These are phyloP conservation scores for Cystofilobasidium macerans DNA, from an alignment of 768 basidiomycete species.

Conservation along the genomic window DNA sequence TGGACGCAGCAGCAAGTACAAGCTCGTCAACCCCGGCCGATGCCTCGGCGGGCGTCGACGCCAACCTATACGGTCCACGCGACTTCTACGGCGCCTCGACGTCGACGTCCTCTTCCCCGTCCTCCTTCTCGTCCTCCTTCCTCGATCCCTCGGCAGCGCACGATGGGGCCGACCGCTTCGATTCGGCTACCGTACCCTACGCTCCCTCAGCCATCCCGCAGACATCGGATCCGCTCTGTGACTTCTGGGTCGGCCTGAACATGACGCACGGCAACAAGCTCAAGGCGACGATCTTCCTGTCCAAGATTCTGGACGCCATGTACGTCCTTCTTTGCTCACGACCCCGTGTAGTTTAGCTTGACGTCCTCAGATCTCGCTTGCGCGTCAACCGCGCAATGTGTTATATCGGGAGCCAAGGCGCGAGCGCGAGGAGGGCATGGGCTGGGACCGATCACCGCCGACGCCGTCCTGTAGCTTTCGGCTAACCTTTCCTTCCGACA, in stretches of 20 bases:
- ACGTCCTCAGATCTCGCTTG: too few relatives aligned
- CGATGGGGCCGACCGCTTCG: background rate
- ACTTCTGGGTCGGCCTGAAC: conserved; percentile 53
- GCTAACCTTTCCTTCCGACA: conserved; percentile 55
- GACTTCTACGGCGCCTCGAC: conserved; percentile 1
- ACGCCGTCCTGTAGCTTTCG: too few relatives aligned
- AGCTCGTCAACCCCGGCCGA: too few relatives aligned
- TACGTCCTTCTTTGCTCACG: background rate
- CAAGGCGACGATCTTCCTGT: conserved; percentile 47
- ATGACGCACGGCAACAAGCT: conserved; percentile 58
- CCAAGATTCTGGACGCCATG: conserved; percentile 10
- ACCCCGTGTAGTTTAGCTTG: background rate
- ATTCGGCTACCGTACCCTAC: conserved; percentile 4
- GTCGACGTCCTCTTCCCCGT: too few relatives aligned
- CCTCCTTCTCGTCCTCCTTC: background rate
- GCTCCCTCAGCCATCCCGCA: background rate
- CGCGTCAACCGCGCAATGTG: too few relatives aligned
- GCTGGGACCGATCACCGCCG: too few relatives aligned
- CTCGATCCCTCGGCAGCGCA: background rate
- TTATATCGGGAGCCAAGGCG: too few relatives aligned
- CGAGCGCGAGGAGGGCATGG: too few relatives aligned
- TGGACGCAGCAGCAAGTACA: background rate
- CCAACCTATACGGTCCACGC: background rate
- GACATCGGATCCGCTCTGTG: conserved; percentile 53
- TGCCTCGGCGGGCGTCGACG: background rate